Evolutionary conservation across 352 stramenopile genomes (phyloP), one percentile per base, ranked within the genome.

Genomic region (Pythium biforme): DNA sequence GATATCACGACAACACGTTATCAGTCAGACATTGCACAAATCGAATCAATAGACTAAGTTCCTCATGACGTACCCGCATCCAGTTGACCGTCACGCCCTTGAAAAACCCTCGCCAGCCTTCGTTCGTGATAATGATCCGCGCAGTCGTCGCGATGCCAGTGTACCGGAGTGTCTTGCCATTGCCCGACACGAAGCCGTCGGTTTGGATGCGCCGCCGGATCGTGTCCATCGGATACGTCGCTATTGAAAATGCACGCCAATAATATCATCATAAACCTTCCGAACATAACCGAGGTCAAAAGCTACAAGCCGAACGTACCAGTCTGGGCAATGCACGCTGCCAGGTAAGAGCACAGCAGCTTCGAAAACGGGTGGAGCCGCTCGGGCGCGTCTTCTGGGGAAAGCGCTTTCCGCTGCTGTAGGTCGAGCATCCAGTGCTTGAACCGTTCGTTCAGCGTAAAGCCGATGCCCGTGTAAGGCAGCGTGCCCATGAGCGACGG

Each of bases 1-100:
- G n/a, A n/a, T 49, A 7, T 31, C 17, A 46, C 34, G 31, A 50
- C 17, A 48, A 48, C 19, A 31, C 33, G 26, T 39, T 68, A 29
- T 27, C 12, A 63, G 8, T 65, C 10, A 26, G 37, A 43, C 15
- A 2, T 6, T 4, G 37, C 9, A 37, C n/a, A 68, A 10, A 47
- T 10, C 55, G 14, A 50, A 31, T 41, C 34, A 57, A 33, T 23
- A 43, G 15, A 23, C 1, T 15, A 17, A 20, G 2, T 22, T 57
- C 17, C 0, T 46, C 8, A 17, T 34, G 14, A 59, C 34, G 48
- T 27, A 95, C 86, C 54, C 86, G 69, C 73, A 95, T 83, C 86
- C 86, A 95, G 53, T 92, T 95, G 59, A 95, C 83, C 0, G 81
- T 90, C 34, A 92, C 84, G 25, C 86, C 86, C 66, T 95, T 95